Base-by-base conservation (phyloP, 2,329 filamentous ascomycete species). In the Immersiporthe knoxdaviesiana region DNA sequence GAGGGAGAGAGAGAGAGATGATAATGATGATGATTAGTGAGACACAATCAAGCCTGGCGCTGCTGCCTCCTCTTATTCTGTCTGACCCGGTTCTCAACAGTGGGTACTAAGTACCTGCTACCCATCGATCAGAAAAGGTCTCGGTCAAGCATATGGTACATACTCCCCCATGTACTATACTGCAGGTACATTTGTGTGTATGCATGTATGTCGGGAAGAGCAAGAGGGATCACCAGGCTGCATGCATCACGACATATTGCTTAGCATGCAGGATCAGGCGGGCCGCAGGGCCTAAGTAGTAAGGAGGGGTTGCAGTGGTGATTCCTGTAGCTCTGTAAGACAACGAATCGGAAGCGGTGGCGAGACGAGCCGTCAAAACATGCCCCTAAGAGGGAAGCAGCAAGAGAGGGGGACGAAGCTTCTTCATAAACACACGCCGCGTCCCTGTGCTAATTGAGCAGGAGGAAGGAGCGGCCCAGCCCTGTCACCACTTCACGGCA, bases 171-270 rank as follows among this genome's bases (percentile, higher is more conserved):
- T 21, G 44, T n/a, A 47, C 44, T n/a, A 5, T 47, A 47, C 3
- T 47, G 18, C 7, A n/a, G 21, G 44, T 47, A 47, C 6, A n/a
- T 47, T n/a, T n/a, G 44, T 47, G n/a, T 47, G 44, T 21, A 47
- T 6, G 44, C 6, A n/a, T 21, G 44, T n/a, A 47, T 21, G 44
- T 35, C n/a, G 44, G 63, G 41, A 56, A 58, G 64, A 54, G 60
- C 39, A 50, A 18, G 18, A 32, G 41, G 24, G 54, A 61, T 67
- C 35, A 64, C 52, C 37, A 61, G 50, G 68, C 62, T 64, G 68
- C 68, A 63, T 64, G 68, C 68, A 63, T 67, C 60, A 65, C 60
- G 50, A 47, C 61, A 58, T 69, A 44, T 18, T n/a, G n/a, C 10
- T 32, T n/a, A 8, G 32, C 65, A 21, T 52, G 27, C 62, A 12